Evolutionary conservation across 1,139 yeast genomes (phyloP).

Genomic region (Kluyveromyces marxianus): DNA sequence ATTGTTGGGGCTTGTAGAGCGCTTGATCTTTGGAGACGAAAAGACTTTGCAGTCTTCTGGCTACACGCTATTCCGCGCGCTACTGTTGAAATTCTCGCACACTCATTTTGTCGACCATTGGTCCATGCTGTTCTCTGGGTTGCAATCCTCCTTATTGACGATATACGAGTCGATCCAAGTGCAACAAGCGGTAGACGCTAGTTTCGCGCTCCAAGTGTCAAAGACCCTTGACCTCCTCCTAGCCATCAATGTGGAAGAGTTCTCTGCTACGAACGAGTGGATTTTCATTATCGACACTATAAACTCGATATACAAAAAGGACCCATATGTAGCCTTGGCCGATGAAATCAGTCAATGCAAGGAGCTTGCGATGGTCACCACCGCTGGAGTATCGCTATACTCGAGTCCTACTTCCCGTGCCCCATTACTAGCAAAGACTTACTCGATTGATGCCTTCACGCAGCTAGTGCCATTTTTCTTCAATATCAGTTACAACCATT

Average conservation of each 20-base stretch:
- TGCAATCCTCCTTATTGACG: conserved; percentile 46
- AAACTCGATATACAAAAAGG: conserved; percentile 47
- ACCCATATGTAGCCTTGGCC: conserved; percentile 35
- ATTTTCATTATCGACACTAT: conserved; percentile 67
- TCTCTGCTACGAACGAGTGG: conserved; percentile 73
- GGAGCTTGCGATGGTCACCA: conserved; percentile 25
- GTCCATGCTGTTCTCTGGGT: conserved; percentile 58
- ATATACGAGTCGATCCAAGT: conserved; percentile 34
- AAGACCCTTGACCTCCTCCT: conserved; percentile 72
- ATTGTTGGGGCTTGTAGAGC: conserved; percentile 21
- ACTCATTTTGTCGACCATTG: conserved; percentile 63
- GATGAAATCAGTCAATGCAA: conserved; percentile 43
- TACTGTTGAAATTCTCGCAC: conserved; percentile 54
- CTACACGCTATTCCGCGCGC: conserved; percentile 52
- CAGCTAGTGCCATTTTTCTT: conserved; percentile 59
- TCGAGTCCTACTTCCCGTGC: conserved; percentile 14
- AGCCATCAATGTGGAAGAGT: conserved; percentile 66
- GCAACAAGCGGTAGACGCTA: conserved; percentile 36
- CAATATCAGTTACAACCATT: conserved; percentile 60
- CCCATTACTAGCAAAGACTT: conserved; percentile 46
- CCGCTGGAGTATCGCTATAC: conserved; percentile 13
- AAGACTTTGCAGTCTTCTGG: conserved; percentile 17
- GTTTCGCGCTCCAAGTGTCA: conserved; percentile 49
- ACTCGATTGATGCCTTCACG: conserved; percentile 35
- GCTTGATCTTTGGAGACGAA: conserved; percentile 22